Evolutionary conservation across 305 asterid species (phyloP).

Genomic region (Solanum chacoense): DNA sequence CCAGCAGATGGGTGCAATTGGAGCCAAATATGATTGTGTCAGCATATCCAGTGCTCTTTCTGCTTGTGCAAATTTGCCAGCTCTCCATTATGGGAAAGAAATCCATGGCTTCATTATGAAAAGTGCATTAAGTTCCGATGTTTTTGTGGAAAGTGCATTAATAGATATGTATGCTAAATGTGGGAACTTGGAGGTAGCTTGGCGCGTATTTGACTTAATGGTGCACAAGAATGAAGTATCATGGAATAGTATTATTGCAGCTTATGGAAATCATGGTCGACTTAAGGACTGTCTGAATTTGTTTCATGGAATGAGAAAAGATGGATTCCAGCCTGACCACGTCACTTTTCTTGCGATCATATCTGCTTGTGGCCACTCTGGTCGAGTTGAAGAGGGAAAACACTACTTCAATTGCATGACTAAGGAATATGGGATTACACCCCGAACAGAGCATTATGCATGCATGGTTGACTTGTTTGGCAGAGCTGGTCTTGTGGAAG

Average conservation of each 20-base stretch:
- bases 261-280: constrained; percentile 71
- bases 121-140: constrained; percentile 33
- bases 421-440: constrained; percentile 31
- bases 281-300: constrained; percentile 30
- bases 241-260: constrained; percentile 85
- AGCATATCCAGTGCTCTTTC: constrained; percentile 73
- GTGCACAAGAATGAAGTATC: constrained; percentile 58
- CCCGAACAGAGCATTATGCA: constrained; percentile 70
- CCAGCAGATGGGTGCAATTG: constrained; percentile 46
- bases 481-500: constrained; percentile 54
- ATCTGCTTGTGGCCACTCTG: constrained; percentile 77
- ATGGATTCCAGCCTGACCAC: constrained; percentile 54
- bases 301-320: constrained; percentile 42
- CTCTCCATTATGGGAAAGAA: constrained; percentile 54
- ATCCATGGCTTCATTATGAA: constrained; percentile 62
- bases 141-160: constrained; percentile 52
- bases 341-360: constrained; percentile 67
- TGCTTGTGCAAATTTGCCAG: constrained; percentile 55
- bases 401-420: constrained; percentile 42
- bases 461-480: constrained; percentile 70
- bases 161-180: constrained; percentile 80
- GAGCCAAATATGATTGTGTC: constrained; percentile 54
- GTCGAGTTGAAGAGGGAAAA: constrained; percentile 59
- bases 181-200: constrained; percentile 48
- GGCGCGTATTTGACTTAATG: constrained; percentile 47